These are phyloP conservation scores for Ustilago esculenta DNA, from an alignment of 1,284 basidiomycete species.

Conservation along the genomic window DNA sequence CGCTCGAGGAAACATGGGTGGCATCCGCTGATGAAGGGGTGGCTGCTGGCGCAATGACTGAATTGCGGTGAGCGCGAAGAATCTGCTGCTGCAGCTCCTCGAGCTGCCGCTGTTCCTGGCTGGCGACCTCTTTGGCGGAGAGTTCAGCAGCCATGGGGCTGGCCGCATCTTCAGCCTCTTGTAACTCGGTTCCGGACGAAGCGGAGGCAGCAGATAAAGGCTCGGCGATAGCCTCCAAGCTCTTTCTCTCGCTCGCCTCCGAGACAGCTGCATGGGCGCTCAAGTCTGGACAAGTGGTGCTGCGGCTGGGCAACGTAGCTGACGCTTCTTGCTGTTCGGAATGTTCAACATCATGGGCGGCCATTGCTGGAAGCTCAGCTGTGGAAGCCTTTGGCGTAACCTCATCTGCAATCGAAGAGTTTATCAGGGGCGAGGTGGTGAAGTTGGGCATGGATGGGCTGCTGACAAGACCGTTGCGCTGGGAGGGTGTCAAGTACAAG, in stretches of 20 bases:
- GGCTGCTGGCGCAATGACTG: constrained; percentile 19
- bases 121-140: constrained; percentile 5
- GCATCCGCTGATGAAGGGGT: constrained; percentile 3
- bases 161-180: not conserved
- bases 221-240: not conserved
- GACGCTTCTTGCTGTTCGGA: not conserved
- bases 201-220: not conserved
- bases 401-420: constrained; percentile 20
- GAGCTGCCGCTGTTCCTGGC: constrained; percentile 33
- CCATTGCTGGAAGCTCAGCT: constrained; percentile 6
- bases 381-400: constrained; percentile 18
- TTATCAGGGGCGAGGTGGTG: constrained; percentile 12
- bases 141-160: not conserved
- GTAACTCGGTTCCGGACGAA: not conserved
- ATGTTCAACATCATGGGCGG: constrained; percentile 16
- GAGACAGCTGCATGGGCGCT: not conserved
- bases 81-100: constrained; percentile 40
- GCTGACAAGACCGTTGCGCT: constrained; percentile 20
- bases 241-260: not conserved
- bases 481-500: constrained; percentile 46
- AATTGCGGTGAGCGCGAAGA: constrained; percentile 38
- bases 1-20: constrained; percentile 13
- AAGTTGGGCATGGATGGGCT: constrained; percentile 47
- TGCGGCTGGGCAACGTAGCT: constrained; percentile 19
- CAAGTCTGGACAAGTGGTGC: constrained; percentile 34